Base-by-base conservation (phyloP, 495 filamentous ascomycete species). In the Cryomyces antarcticus region DNA sequence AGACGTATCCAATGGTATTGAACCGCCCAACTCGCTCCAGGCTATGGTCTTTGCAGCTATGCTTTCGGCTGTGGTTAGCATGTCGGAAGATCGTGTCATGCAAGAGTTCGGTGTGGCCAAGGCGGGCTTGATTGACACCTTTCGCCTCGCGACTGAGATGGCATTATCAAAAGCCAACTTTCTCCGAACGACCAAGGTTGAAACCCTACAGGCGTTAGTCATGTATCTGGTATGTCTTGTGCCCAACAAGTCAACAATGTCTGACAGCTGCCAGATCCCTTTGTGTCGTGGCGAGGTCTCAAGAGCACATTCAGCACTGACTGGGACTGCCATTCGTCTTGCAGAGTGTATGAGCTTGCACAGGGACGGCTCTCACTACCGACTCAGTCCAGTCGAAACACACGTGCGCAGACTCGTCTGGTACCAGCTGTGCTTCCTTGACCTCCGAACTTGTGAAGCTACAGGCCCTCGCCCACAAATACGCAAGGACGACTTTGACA, bases 311-410 rank as follows among this genome's bases (percentile, higher is more conserved):
- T 78, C 74, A 6, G 76, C 77, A 13, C 64, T 85, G 2, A 68
- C 77, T 4, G 78, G 75, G 17, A 70, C 77, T 13, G 77, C 76
- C 7, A 74, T 82, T 17, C 62, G 79, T 30, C 71, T 82, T 56
- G 79, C 78, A 29, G 76, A 82, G 59, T 80, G 78, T 50, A 80
- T 82, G 75, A 75, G 79, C 5, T 58, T 82, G n/a, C 75, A 84
- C 53, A 63, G 75, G 1, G 81, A 87, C 49, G 75, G 75, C 6
- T 57, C 57, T 11, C 48, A 57, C 36, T 81, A 76, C 45, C 71
- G 73, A 0, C 63, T 79, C 30, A 68, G 64, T 30, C 68, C 80
- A 1, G 64, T 80, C 5, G 81, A 84, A 47, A 71, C 73, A 5
- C 78, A 86, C 38, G 66, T 85, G 34, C 72, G 82, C 5, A 73